Evolutionary conservation across 768 basidiomycete genomes (phyloP), one percentile per base, ranked within the genome.

Genomic region (Podaxis sp.): DNA sequence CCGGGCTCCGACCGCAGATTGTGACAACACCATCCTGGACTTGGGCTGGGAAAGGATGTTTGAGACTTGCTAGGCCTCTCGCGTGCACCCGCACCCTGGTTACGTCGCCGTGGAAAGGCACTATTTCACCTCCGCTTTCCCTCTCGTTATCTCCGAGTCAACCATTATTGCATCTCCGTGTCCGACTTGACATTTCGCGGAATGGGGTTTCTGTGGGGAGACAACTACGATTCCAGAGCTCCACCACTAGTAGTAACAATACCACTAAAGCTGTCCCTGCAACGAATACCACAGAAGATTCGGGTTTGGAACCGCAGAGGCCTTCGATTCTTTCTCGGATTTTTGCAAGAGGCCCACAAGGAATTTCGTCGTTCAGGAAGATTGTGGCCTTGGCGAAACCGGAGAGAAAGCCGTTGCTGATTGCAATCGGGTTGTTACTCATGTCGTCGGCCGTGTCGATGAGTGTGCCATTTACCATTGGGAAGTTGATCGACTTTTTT

Each of bases 401-500:
- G 0, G 96, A 98, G 74, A 80, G 78, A 67, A 91, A 86, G 64
- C 87, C 91, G 1, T 78, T 97, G 7, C 69, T 82, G 0, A 79
- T 87, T 46, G 95, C 95, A 5, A 77, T 95, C 50, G 90, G 89
- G 0, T 74, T 96, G 63, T 79, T 98, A 6, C 72, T 95, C 14
- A 80, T 93, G n/a, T 96, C 95, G 0, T 93, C 93, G 7, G 78
- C 89, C 2, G 91, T 99, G 21, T 91, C 93, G 3, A 90, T 98
- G 87, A 90, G 89, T 64, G 83, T 98, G 11, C 96, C 96, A 0
- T 85, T 97, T 66, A 94, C 94, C 1, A 88, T 98, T 67, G 96
- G 96, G 9, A 91, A 87, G 71, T 78, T 98, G 55, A 97, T 99
- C 63, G 95, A 98, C 74, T 94, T 90, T 75, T 98, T 97, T 73